Evolutionary conservation across 345 rosid species (phyloP), one percentile per base, ranked within the genome.

Genomic region (Citrus sinensis): DNA sequence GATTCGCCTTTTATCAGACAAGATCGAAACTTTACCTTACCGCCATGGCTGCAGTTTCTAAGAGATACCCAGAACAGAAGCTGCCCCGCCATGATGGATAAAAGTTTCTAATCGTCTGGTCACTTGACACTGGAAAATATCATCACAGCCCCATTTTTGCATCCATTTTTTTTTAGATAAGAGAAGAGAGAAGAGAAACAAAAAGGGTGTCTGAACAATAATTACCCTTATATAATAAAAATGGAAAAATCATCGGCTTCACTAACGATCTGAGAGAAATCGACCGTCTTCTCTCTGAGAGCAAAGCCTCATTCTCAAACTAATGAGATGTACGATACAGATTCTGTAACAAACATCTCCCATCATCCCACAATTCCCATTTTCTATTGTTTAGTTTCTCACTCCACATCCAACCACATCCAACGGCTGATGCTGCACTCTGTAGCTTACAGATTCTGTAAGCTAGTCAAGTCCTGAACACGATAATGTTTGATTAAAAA

Each of bases 221-320:
- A 25, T 13, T n/a, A 5, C 24, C 32, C 30, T 17, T 3, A 54
- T 4, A 19, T 54, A 13, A 34, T 30, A 14, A 5, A 20, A 39
- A 11, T 13, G 34, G 66, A 9, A 32, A 61, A 74, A 80, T 80
- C 82, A 74, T 5, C n/a, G 75, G 75, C 74, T 64, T 55, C 67
- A 11, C 77, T 37, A 8, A 1, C 73, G 17, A 42, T 37, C 73
- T 58, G 60, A 66, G 78, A 67, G 37, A 40, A 39, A 74, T 46
- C 51, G 51, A 46, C 51, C 51, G 51, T 46, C 51, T 46, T 22
- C 71, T 37, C 77, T 6, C 66, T 20, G 59, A 79, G 81, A 71
- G 76, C 77, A 79, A 60, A 69, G 54, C 79, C 79, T 80, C 82
- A 59, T 69, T 67, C 82, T 74, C 7, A 39, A 80, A 34, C 32